A percentile compares a stretch with the other conserved stretches of the same genome.
These are phyloP conservation scores for Apostasia ramifera DNA, from an alignment of 106 monocot species.

Conservation along the genomic window DNA sequence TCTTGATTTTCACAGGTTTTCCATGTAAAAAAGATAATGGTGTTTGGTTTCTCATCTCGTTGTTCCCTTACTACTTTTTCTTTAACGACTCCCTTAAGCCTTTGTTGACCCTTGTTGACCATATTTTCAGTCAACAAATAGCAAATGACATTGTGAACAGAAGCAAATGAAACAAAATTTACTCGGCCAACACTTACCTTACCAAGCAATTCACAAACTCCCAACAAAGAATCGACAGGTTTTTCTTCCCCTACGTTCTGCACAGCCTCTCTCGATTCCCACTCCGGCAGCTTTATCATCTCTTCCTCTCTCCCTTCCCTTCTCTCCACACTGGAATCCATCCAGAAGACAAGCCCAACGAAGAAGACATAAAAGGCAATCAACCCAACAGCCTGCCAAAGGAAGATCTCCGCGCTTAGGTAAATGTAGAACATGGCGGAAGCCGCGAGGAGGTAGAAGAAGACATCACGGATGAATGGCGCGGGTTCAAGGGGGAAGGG, in stretches of 20 bases:
- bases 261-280: slow-evolving; percentile 7
- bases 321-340: slow-evolving; percentile 41
- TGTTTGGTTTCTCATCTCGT: too few relatives aligned
- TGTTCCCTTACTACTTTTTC: too few relatives aligned
- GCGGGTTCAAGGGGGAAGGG: slow-evolving; percentile 60
- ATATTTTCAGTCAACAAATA: too few relatives aligned
- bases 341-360: slow-evolving; percentile 83
- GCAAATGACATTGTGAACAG: too few relatives aligned
- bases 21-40: too few relatives aligned
- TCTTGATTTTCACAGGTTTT: too few relatives aligned
- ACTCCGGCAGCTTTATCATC: slow-evolving; percentile 15
- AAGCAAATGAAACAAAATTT: neutral
- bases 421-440: slow-evolving; percentile 81
- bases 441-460: slow-evolving; percentile 73
- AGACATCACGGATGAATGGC: slow-evolving; percentile 70
- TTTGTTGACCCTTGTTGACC: too few relatives aligned
- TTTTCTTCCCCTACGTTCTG: neutral
- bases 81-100: too few relatives aligned
- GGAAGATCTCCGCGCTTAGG: slow-evolving; percentile 78
- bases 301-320: slow-evolving; percentile 11
- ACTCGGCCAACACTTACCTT: slow-evolving; percentile 12
- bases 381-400: slow-evolving; percentile 85
- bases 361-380: slow-evolving; percentile 79
- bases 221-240: neutral
- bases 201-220: slow-evolving; percentile 8